Base-by-base conservation (phyloP, 768 basidiomycete species). In the Favolaschia claudopus region DNA sequence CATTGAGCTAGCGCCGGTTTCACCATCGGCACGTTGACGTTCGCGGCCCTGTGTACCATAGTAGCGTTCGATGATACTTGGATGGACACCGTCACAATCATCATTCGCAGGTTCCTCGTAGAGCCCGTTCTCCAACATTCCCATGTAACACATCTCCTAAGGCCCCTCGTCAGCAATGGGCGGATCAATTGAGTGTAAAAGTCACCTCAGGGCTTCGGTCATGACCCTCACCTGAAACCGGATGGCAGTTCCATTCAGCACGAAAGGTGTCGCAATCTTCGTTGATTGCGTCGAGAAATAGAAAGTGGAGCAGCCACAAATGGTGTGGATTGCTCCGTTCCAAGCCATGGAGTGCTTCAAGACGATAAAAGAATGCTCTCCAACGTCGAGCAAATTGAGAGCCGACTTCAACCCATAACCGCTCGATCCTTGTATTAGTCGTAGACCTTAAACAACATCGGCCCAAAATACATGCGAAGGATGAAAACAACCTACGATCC, bases 161-260 rank as follows among this genome's bases (percentile, higher is more conserved):
- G 20, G 7, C 10, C 7, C 13, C 12, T 3, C 13, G 20, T 12
- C n/a, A n/a, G n/a, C n/a, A 48, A 27, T 17, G 5, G 10, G 14
- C 14, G n/a, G 12, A 7, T 15, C 12, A 34, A 20, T 10, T 19
- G 10, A 47, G 15, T 17, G 19, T 31, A 29, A 38, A 52, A 22
- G 14, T 19, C 27, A 52, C 50, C 36, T 37, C 37, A 32, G 51
- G 53, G n/a, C 34, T 38, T 29, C 48, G 45, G 37, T 69, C 54
- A 8, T 62, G 45, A 10, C 45, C 60, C 19, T 24, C 34, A 14
- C 62, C 67, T 15, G 52, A 64, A 28, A 76, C 61, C 2, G 68
- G 60, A 33, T 76, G 68, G n/a, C 55, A 29, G 29, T 76, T 76
- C 72, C 75, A 76, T 7, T 70, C 62, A 7, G 55, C 6, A 10